Evolutionary conservation across 192 early-diverging fungal species (phyloP).

Genomic region (Rhizoclosmatium globosum): DNA sequence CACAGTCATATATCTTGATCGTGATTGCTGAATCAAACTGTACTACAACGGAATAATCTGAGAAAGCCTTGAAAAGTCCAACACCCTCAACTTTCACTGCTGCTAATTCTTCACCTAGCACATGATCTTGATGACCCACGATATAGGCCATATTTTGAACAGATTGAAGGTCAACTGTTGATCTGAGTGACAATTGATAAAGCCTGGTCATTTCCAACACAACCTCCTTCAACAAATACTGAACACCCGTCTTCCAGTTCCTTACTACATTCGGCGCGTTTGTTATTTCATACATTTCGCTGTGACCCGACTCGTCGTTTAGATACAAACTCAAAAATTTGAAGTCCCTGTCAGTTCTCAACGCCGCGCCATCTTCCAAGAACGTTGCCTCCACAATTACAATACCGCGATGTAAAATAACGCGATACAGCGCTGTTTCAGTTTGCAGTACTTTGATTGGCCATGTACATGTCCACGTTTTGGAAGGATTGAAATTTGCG

Average conservation of each 20-base stretch:
- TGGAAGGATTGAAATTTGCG: neutral
- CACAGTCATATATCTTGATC: neutral
- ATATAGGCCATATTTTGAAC: neutral
- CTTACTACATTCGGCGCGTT: neutral
- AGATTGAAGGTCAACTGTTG: neutral
- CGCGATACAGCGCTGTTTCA: neutral
- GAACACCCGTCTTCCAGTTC: neutral
- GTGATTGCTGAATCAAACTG: neutral
- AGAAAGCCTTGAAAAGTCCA: constrained; percentile 9
- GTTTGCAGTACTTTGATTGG: constrained; percentile 19
- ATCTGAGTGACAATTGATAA: constrained; percentile 1
- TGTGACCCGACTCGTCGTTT: neutral
- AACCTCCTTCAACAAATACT: neutral
- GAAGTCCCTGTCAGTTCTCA: constrained; percentile 1
- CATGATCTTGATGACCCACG: neutral
- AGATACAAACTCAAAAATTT: constrained; percentile 6
- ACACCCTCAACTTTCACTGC: neutral
- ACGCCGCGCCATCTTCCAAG: neutral
- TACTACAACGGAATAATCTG: constrained; percentile 1
- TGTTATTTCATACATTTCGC: neutral
- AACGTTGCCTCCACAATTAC: constrained; percentile 14
- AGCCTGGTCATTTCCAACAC: constrained; percentile 21
- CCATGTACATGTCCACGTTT: too few relatives aligned
- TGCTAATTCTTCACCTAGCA: neutral
- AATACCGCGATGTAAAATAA: neutral